A percentile compares a stretch with the other conserved stretches of the same genome.
Conservation (phyloP, 2,329 filamentous ascomycete species). For the Calonectria pauciramosa region DNA sequence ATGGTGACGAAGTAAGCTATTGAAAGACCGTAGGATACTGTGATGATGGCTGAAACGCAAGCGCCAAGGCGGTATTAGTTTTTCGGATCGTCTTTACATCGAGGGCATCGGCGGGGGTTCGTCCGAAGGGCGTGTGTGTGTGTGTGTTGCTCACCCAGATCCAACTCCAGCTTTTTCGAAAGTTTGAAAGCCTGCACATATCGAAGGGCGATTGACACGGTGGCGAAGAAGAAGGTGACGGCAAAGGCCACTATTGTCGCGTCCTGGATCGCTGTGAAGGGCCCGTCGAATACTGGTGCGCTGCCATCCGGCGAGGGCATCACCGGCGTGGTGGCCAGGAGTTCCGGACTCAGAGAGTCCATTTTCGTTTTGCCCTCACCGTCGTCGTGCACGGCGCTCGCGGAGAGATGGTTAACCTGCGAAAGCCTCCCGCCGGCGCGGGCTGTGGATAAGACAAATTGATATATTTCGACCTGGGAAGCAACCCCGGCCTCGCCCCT, state of each 20-base stretch:
- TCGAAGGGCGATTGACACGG: neutral
- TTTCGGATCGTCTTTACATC: neutral
- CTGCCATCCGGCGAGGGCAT: neutral
- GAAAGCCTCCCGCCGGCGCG: neutral
- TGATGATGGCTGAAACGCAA: neutral
- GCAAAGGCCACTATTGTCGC: neutral
- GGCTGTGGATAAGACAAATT: neutral
- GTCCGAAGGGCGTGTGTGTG: neutral
- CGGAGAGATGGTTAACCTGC: neutral
- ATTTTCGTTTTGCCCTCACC: neutral
- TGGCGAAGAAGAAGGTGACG: conserved; percentile 2
- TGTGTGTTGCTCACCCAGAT: neutral
- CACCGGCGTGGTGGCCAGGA: neutral
- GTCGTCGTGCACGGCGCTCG: neutral
- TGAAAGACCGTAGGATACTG: neutral
- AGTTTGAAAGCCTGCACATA: neutral
- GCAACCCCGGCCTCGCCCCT: too few relatives aligned
- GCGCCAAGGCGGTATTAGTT: neutral
- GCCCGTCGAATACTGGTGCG: neutral
- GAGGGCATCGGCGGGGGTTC: neutral
- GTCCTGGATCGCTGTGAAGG: neutral
- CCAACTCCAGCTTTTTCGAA: neutral
- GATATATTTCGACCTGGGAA: too few relatives aligned
- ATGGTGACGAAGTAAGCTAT: neutral
- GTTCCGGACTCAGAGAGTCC: neutral